A percentile compares a stretch with the other conserved stretches of the same genome.
phyloP scores from a whole-genome alignment of 371 early-diverging fungal species.

The Nematocida displodere region DNA sequence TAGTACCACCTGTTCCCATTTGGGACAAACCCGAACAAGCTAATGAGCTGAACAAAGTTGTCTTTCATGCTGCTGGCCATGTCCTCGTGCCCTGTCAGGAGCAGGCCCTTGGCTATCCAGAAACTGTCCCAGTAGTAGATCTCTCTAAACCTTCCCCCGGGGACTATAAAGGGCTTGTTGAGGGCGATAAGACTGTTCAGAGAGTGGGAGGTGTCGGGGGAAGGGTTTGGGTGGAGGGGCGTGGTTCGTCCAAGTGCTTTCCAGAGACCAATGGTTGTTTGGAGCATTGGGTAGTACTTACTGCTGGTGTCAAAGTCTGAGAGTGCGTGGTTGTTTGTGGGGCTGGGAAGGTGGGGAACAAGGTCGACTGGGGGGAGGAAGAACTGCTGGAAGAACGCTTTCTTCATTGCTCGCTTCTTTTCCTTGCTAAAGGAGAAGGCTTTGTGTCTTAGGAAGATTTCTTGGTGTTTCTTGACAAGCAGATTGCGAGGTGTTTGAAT shows the following conservation, averaged over 20 bases:
- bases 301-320: not conserved
- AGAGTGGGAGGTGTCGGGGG: too few species aligned
- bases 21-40: slow-evolving; percentile 73
- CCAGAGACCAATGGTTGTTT: not conserved
- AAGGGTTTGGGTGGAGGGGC: too few species aligned
- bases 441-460: not conserved
- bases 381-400: not conserved
- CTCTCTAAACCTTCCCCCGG: slow-evolving; percentile 81
- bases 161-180: slow-evolving; percentile 68
- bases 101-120: slow-evolving; percentile 74
- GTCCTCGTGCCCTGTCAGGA: slow-evolving; percentile 68
- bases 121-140: slow-evolving; percentile 82
- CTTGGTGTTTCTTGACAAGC: not conserved
- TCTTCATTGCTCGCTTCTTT: not conserved
- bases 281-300: not conserved
- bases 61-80: slow-evolving; percentile 68
- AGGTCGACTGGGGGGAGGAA: not conserved
- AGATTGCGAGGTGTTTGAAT: not conserved
- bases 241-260: not conserved
- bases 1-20: slow-evolving; percentile 79
- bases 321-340: not conserved
- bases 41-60: slow-evolving; percentile 71
- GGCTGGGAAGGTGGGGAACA: not conserved
- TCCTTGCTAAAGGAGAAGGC: too few species aligned
- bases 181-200: slow-evolving; percentile 1